Percentiles rank a stretch among this genome's conserved stretches.
Conservation (phyloP, 1,139 yeast species). For the Suhomyces atakaporum region DNA sequence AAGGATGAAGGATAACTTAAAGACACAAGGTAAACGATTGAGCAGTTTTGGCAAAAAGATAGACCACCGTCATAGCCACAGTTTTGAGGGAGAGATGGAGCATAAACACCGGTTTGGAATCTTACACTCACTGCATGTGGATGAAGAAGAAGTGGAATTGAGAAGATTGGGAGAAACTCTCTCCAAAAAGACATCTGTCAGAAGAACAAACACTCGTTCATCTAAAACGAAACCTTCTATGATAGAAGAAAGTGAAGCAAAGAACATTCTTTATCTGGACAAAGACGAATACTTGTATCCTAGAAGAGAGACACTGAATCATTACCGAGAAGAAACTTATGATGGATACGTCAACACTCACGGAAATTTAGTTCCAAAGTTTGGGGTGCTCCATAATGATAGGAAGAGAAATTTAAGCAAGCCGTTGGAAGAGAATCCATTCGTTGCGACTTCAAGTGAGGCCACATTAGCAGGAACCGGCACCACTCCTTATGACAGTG, state of each 20-base stretch:
- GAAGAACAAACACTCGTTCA: slow-evolving; percentile 10
- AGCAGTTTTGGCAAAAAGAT: slow-evolving; percentile 7
- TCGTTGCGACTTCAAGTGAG: slow-evolving; percentile 3
- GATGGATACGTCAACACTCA: slow-evolving; percentile 19
- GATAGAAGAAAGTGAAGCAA: slow-evolving; percentile 16
- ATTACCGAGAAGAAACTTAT: slow-evolving; percentile 21
- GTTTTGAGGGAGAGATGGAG: slow-evolving; percentile 6
- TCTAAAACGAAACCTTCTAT: slow-evolving; percentile 10
- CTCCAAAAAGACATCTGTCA: slow-evolving; percentile 16
- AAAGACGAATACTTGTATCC: slow-evolving; percentile 10
- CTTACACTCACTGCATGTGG: slow-evolving; percentile 13
- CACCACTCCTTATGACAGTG: not conserved
- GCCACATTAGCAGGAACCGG: not conserved
- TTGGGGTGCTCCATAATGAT: slow-evolving; percentile 3
- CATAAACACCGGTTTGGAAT: slow-evolving; percentile 6
- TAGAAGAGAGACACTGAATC: slow-evolving; percentile 10
- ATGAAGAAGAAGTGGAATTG: slow-evolving; percentile 29
- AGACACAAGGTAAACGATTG: slow-evolving; percentile 8
- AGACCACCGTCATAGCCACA: slow-evolving; percentile 1
- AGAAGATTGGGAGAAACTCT: slow-evolving; percentile 36
- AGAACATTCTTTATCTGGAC: slow-evolving; percentile 16
- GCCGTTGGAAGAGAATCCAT: slow-evolving; percentile 1
- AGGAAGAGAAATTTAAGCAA: not conserved
- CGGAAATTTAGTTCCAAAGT: slow-evolving; percentile 1
- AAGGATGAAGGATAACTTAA: slow-evolving; percentile 7